These are phyloP conservation scores for Verticillium zaregamsianum DNA, from an alignment of 2,329 filamentous ascomycete genomes.

Conservation along the genomic window DNA sequence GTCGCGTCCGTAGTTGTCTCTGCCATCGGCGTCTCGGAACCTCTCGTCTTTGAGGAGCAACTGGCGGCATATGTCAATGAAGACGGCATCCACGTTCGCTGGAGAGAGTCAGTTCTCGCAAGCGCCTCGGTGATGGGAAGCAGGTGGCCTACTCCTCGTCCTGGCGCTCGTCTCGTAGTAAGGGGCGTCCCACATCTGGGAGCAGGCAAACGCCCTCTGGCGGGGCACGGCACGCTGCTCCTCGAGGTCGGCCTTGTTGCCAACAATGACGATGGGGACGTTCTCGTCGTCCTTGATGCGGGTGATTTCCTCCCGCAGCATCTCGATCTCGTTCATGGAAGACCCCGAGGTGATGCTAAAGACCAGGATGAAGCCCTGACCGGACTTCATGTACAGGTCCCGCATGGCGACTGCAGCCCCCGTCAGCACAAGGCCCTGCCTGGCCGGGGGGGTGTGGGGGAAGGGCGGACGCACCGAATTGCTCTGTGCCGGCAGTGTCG, in stretches of 20 bases:
- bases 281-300: slow-evolving; percentile 86
- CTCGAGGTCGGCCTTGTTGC: slow-evolving; percentile 87
- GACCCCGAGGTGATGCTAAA: slow-evolving; percentile 86
- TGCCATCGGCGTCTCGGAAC: slow-evolving; percentile 18
- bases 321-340: slow-evolving; percentile 76
- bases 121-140: not conserved
- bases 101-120: slow-evolving; percentile 2
- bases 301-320: slow-evolving; percentile 82
- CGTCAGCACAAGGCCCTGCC: not conserved
- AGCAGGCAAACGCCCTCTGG: slow-evolving; percentile 75
- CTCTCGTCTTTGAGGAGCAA: slow-evolving; percentile 71
- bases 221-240: slow-evolving; percentile 77
- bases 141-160: slow-evolving; percentile 55
- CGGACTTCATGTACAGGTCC: slow-evolving; percentile 89
- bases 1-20: slow-evolving; percentile 27
- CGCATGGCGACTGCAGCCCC: slow-evolving; percentile 55
- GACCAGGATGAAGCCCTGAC: slow-evolving; percentile 85
- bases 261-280: slow-evolving; percentile 83
- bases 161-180: slow-evolving; percentile 90
- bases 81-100: slow-evolving; percentile 88
- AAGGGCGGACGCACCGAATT: slow-evolving; percentile 69
- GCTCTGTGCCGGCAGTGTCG: slow-evolving; percentile 87
- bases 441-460: slow-evolving; percentile 1
- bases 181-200: slow-evolving; percentile 82
- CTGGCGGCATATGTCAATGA: slow-evolving; percentile 78